These are phyloP conservation scores for Geoglossum cookeanum DNA, from an alignment of 2,329 filamentous ascomycete genomes.

Conservation along the genomic window DNA sequence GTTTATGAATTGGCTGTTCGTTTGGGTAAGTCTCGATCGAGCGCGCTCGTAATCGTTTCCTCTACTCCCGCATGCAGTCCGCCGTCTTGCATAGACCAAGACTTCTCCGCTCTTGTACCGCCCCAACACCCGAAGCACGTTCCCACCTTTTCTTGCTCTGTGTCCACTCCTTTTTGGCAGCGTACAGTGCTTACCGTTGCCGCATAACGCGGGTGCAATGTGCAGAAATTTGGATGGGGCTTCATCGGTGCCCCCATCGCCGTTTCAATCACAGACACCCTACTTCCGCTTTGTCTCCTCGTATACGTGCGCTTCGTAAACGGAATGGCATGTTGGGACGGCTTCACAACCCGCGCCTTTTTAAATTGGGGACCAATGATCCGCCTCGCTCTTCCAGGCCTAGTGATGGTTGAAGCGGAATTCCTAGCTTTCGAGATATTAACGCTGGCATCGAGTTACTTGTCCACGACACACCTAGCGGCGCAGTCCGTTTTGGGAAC, in stretches of 20 bases:
- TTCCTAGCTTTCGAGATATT: slow-evolving; percentile 85
- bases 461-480: slow-evolving; percentile 62
- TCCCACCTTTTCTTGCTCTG: background rate
- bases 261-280: slow-evolving; percentile 53
- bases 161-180: background rate
- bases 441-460: slow-evolving; percentile 62
- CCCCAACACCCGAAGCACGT: too few species aligned
- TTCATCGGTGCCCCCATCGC: slow-evolving; percentile 69
- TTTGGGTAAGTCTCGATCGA: slow-evolving; percentile 36
- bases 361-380: slow-evolving; percentile 73
- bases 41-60: too few species aligned
- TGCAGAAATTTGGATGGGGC: slow-evolving; percentile 35
- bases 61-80: background rate
- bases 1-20: slow-evolving; percentile 61
- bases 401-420: slow-evolving; percentile 88
- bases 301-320: slow-evolving; percentile 54
- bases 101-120: too few species aligned
- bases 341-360: slow-evolving; percentile 50
- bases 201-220: background rate
- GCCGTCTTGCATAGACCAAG: too few species aligned
- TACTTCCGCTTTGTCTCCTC: slow-evolving; percentile 54
- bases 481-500: slow-evolving; percentile 76
- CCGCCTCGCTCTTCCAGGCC: slow-evolving; percentile 65
- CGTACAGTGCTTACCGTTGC: background rate
- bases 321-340: slow-evolving; percentile 63